Percentiles rank a stretch among this genome's conserved stretches.
phyloP scores from a whole-genome alignment of 2,329 filamentous ascomycete genomes.

The Colletotrichum sp. region DNA sequence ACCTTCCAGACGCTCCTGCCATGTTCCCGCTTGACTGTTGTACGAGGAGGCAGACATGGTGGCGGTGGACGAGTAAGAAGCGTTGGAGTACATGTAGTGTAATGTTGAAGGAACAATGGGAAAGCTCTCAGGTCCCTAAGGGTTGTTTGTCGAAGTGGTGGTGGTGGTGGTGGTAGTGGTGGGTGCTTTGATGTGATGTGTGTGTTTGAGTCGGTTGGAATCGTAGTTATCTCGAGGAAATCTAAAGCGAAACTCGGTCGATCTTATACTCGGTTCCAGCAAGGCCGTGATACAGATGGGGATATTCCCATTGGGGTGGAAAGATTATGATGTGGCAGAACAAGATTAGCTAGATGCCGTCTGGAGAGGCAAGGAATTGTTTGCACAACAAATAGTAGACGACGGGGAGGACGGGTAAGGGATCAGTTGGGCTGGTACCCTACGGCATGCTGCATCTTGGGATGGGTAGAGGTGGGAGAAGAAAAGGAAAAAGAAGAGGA shows the following conservation, averaged over 20 bases:
- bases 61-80: conserved; percentile 7
- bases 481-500: conserved; percentile 14
- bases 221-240: neutral
- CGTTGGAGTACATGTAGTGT: conserved; percentile 20
- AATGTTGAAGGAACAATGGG: neutral
- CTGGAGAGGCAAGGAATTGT: conserved; percentile 10
- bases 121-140: neutral
- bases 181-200: neutral
- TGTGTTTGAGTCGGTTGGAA: neutral
- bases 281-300: conserved; percentile 10
- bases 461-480: conserved; percentile 17
- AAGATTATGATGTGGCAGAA: conserved; percentile 21
- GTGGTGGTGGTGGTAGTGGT: neutral
- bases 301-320: conserved; percentile 18
- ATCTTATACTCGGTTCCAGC: conserved; percentile 20
- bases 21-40: conserved; percentile 31
- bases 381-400: conserved; percentile 13
- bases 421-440: conserved; percentile 22
- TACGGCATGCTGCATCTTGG: conserved; percentile 24
- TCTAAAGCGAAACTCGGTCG: neutral
- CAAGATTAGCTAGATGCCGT: conserved; percentile 20
- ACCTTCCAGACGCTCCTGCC: conserved; percentile 66
- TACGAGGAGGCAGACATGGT: conserved; percentile 21
- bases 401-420: conserved; percentile 13
- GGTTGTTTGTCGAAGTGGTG: neutral